phyloP scores from a whole-genome alignment of 2,329 filamentous ascomycete species.

The Chaetomium sp. region DNA sequence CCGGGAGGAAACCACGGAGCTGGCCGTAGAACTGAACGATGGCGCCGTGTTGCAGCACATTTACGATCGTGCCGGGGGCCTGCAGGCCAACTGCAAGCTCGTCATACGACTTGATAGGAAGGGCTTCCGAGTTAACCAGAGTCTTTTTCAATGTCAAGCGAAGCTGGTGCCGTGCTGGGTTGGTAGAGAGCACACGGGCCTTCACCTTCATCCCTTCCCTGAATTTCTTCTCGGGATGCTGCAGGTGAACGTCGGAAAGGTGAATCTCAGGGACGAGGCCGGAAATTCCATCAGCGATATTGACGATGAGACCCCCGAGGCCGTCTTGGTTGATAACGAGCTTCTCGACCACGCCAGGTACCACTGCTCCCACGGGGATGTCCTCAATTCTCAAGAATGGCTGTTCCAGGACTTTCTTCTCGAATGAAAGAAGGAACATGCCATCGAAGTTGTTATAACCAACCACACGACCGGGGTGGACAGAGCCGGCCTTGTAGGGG shows the following conservation, averaged over 20 bases:
- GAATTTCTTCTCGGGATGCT: conserved; percentile 96
- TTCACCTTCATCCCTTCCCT: conserved; percentile 82
- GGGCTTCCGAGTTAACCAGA: conserved; percentile 82
- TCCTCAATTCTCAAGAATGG: conserved; percentile 91
- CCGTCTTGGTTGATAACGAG: conserved; percentile 78
- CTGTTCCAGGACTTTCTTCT: conserved; percentile 80
- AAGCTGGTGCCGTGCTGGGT: conserved; percentile 74
- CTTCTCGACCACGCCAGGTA: conserved; percentile 83
- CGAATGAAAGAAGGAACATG: conserved; percentile 80
- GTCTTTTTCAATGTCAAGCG: conserved; percentile 93
- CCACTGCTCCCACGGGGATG: conserved; percentile 75
- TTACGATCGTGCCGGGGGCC: conserved; percentile 84
- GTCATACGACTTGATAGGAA: conserved; percentile 77
- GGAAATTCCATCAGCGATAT: conserved; percentile 81
- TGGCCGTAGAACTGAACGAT: conserved; percentile 89
- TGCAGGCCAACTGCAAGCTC: conserved; percentile 73
- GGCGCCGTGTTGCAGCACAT: conserved; percentile 75
- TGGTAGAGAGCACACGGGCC: conserved; percentile 79
- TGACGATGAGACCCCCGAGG: conserved; percentile 77
- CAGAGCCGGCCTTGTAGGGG: conserved; percentile 74
- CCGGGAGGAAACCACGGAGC: conserved; percentile 83
- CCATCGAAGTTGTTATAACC: conserved; percentile 88
- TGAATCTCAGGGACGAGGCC: conserved; percentile 90
- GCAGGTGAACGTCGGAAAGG: conserved; percentile 81
- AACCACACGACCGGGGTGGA: conserved; percentile 78